These are phyloP conservation scores for Gastrodia elata DNA, from an alignment of 106 monocot genomes.

Conservation along the genomic window DNA sequence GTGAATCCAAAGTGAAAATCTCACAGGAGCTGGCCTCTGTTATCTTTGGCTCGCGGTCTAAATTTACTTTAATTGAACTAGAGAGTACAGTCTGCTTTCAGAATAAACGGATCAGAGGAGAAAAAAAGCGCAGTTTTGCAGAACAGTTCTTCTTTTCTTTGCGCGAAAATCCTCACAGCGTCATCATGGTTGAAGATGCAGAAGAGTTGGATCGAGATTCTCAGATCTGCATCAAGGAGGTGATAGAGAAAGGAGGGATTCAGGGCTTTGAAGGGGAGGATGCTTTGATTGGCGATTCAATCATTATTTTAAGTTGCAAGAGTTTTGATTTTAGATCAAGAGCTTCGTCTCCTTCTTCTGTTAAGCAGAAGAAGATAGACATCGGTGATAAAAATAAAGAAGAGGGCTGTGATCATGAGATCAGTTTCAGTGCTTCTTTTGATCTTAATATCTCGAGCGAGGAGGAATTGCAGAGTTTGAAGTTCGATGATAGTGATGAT, in stretches of 20 bases:
- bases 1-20: constrained; percentile 47
- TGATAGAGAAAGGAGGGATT: constrained; percentile 40
- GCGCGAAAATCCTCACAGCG: constrained; percentile 43
- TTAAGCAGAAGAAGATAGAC: constrained; percentile 25
- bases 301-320: constrained; percentile 68
- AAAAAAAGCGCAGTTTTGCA: constrained; percentile 15
- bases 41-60: constrained; percentile 46
- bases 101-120: constrained; percentile 22
- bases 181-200: constrained; percentile 52
- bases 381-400: constrained; percentile 17
- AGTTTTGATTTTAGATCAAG: constrained; percentile 45
- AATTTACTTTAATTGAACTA: constrained; percentile 24
- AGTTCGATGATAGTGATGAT: constrained; percentile 20
- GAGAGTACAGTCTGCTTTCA: constrained; percentile 6
- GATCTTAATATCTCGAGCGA: constrained; percentile 50
- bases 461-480: constrained; percentile 7
- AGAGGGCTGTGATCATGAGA: constrained; percentile 5
- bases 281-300: constrained; percentile 28
- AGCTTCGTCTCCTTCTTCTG: constrained; percentile 36
- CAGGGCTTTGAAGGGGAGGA: constrained; percentile 30
- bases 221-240: constrained; percentile 26
- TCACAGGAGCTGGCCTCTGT: constrained; percentile 51
- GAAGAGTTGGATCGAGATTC: constrained; percentile 41
- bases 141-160: constrained; percentile 37
- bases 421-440: constrained; percentile 5